Conservation (phyloP, 2,329 filamentous ascomycete species). For the Ceratocystis colombiana region DNA sequence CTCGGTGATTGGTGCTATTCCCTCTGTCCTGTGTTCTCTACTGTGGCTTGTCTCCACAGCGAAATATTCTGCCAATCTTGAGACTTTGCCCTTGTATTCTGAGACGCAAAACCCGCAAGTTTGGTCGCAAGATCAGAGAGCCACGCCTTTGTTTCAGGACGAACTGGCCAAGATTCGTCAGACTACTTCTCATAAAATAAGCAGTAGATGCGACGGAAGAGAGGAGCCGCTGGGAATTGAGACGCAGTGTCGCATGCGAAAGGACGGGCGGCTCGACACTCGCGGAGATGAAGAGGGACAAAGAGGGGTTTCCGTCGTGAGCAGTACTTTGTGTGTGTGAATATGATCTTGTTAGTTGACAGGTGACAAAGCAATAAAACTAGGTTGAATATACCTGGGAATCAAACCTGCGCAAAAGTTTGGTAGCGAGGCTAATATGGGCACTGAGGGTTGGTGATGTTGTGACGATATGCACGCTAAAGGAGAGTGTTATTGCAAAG, state of each 20-base stretch:
- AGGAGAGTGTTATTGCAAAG: neutral
- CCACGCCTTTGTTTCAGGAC: constrained; percentile 14
- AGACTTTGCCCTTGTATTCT: neutral
- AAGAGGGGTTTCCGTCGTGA: neutral
- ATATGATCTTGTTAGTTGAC: constrained; percentile 9
- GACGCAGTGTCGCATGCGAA: neutral
- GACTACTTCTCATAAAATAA: neutral
- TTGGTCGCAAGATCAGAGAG: constrained; percentile 4
- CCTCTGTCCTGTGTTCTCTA: neutral
- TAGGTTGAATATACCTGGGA: neutral
- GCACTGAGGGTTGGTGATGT: neutral
- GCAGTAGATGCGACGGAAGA: neutral
- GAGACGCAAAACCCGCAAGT: neutral
- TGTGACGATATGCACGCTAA: constrained; percentile 1
- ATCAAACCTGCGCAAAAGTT: neutral
- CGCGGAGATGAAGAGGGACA: neutral
- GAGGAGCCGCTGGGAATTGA: neutral
- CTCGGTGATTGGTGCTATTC: neutral
- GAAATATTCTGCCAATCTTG: neutral
- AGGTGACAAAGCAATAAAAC: neutral
- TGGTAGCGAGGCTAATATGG: neutral
- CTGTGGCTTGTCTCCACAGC: neutral
- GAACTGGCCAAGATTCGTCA: neutral
- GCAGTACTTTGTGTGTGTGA: neutral
- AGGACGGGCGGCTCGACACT: neutral